Evolutionary conservation across 176 grass and related monocot genomes (phyloP).

Genomic region (Oropetium thomaeum): DNA sequence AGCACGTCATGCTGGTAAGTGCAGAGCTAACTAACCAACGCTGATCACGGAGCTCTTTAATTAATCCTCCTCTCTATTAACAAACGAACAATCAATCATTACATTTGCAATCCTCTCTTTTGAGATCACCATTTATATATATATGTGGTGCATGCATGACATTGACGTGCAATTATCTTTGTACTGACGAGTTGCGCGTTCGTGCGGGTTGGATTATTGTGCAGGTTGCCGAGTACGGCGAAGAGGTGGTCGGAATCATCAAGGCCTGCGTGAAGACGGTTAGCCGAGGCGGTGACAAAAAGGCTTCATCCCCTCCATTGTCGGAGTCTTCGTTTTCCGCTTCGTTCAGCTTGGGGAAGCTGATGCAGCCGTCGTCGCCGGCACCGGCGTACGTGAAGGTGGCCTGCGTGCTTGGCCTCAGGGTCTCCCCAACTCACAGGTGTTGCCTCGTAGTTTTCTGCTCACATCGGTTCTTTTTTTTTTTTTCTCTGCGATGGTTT

Average conservation of each 20-base stretch:
- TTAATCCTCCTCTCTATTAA: neutral
- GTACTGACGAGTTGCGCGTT: neutral
- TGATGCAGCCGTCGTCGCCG: neutral
- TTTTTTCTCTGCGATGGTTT: neutral
- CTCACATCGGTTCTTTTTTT: neutral
- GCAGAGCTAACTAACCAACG: neutral
- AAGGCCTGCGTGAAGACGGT: conserved; percentile 56
- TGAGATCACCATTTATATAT: neutral
- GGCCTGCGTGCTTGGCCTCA: conserved; percentile 59
- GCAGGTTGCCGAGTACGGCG: conserved; percentile 61
- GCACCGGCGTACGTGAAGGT: conserved; percentile 42
- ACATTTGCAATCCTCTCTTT: neutral
- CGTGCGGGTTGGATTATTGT: neutral
- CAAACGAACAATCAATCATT: neutral
- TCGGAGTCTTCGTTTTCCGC: neutral
- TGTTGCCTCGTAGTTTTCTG: neutral
- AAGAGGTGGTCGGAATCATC: conserved; percentile 57
- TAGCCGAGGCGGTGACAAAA: conserved; percentile 24
- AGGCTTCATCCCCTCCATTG: neutral
- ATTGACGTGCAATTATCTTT: neutral
- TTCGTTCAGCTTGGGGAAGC: neutral
- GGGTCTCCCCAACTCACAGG: conserved; percentile 41
- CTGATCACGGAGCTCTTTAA: neutral
- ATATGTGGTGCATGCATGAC: neutral
- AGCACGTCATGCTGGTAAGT: conserved; percentile 73